phyloP scores from a whole-genome alignment of 139 green algal species.

The Coelastrella sp. region DNA sequence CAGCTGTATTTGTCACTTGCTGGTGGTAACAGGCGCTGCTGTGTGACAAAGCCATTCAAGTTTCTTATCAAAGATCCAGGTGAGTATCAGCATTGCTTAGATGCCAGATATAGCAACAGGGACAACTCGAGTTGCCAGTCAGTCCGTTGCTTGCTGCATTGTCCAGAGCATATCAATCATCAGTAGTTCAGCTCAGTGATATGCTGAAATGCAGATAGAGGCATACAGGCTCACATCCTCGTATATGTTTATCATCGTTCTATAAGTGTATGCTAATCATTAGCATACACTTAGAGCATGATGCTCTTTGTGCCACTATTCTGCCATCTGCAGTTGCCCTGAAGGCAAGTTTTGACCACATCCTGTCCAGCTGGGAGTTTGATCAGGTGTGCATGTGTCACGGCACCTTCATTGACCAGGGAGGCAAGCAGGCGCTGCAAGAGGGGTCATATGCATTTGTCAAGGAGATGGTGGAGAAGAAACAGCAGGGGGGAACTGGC shows the following conservation, averaged over 20 bases:
- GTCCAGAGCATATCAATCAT: too few species aligned
- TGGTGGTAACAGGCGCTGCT: slow-evolving; percentile 30
- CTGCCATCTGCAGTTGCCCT: slow-evolving; percentile 9
- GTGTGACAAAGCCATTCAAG: slow-evolving; percentile 25
- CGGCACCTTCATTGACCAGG: slow-evolving; percentile 28
- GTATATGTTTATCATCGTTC: not conserved
- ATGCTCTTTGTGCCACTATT: slow-evolving; percentile 8
- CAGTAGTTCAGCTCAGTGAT: too few species aligned
- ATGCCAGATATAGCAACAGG: too few species aligned
- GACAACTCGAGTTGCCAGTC: too few species aligned
- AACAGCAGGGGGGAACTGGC: too few species aligned
- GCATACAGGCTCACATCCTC: too few species aligned
- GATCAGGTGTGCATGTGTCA: slow-evolving; percentile 24
- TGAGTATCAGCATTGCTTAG: too few species aligned
- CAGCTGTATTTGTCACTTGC: not conserved
- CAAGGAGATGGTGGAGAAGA: not conserved
- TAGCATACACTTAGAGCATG: not conserved
- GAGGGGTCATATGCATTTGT: slow-evolving; percentile 34
- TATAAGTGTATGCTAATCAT: not conserved
- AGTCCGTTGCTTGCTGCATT: too few species aligned
- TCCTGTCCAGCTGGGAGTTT: slow-evolving; percentile 31
- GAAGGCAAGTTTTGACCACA: slow-evolving; percentile 36
- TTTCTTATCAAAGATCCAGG: slow-evolving; percentile 6
- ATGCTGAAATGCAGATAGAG: too few species aligned
- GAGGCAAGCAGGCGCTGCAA: slow-evolving; percentile 32